phyloP scores from a whole-genome alignment of 2,329 filamentous ascomycete species.

The Cladophialophora exuberans region DNA sequence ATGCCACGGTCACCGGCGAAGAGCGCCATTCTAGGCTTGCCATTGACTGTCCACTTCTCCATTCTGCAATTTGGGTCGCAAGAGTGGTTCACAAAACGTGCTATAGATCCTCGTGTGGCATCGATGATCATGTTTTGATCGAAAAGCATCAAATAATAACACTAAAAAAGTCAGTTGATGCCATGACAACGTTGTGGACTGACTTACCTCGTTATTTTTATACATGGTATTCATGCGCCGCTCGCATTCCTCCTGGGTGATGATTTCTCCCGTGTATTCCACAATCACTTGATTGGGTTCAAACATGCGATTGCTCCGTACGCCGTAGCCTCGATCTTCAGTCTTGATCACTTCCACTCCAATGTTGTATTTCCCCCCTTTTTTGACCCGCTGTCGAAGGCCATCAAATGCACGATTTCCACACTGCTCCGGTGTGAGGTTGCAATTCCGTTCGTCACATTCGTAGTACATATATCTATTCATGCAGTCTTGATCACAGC shows the following conservation, averaged over 20 bases:
- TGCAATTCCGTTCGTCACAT: constrained; percentile 89
- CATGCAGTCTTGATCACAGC: constrained; percentile 87
- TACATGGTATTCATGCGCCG: constrained; percentile 91
- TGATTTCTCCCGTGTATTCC: constrained; percentile 97
- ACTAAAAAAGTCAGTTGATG: constrained; percentile 56
- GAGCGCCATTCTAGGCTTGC: constrained; percentile 92
- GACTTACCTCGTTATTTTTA: constrained; percentile 83
- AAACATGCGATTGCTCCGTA: constrained; percentile 87
- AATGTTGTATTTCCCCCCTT: constrained; percentile 83
- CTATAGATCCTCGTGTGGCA: constrained; percentile 84
- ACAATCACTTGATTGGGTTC: constrained; percentile 92
- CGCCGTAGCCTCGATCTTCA: constrained; percentile 82
- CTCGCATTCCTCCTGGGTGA: constrained; percentile 92
- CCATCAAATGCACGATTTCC: constrained; percentile 86
- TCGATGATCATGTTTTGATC: constrained; percentile 99
- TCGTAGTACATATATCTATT: constrained; percentile 98
- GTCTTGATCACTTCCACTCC: constrained; percentile 97
- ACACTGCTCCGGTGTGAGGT: constrained; percentile 72
- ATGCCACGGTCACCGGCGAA: constrained; percentile 90
- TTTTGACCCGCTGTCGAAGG: constrained; percentile 73
- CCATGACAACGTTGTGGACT: background rate
- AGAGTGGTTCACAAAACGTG: constrained; percentile 96
- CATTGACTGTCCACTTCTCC: constrained; percentile 96
- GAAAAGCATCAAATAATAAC: constrained; percentile 98
- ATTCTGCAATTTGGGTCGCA: constrained; percentile 96